Percentiles rank a stretch among this genome's conserved stretches.
These are phyloP conservation scores for Setaria viridis DNA, from an alignment of 202 grass and related monocot genomes.

Conservation along the genomic window DNA sequence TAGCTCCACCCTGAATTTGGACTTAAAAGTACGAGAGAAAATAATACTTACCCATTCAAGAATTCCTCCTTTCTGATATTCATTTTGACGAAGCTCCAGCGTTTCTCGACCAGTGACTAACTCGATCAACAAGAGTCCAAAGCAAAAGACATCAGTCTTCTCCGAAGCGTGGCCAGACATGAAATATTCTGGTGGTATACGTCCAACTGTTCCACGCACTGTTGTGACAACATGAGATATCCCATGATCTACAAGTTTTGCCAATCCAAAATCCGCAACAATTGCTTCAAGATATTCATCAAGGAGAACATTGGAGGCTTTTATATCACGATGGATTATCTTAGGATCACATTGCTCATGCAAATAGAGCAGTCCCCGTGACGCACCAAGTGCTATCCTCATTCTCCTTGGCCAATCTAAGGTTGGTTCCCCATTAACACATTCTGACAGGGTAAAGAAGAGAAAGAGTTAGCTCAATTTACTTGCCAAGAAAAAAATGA, in stretches of 20 bases:
- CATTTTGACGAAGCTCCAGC: slow-evolving; percentile 58
- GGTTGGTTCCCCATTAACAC: slow-evolving; percentile 57
- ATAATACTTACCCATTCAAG: slow-evolving; percentile 63
- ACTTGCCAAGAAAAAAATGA: too few species aligned
- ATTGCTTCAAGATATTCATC: slow-evolving; percentile 81
- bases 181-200: slow-evolving; percentile 76
- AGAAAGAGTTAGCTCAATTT: slow-evolving; percentile 11
- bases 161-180: slow-evolving; percentile 65
- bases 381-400: slow-evolving; percentile 75
- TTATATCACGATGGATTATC: slow-evolving; percentile 92
- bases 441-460: slow-evolving; percentile 51
- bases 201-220: slow-evolving; percentile 73
- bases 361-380: slow-evolving; percentile 69
- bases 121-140: slow-evolving; percentile 83
- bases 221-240: slow-evolving; percentile 68
- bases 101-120: slow-evolving; percentile 74
- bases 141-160: slow-evolving; percentile 89
- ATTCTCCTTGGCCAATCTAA: slow-evolving; percentile 87
- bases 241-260: slow-evolving; percentile 77
- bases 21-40: neutral
- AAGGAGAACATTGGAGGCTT: slow-evolving; percentile 85
- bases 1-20: too few species aligned
- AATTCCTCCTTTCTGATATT: slow-evolving; percentile 69
- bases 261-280: slow-evolving; percentile 85
- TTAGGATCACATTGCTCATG: slow-evolving; percentile 84